Evolutionary conservation across 2,329 filamentous ascomycete genomes (phyloP).

Genomic region (Madurella fahalii): DNA sequence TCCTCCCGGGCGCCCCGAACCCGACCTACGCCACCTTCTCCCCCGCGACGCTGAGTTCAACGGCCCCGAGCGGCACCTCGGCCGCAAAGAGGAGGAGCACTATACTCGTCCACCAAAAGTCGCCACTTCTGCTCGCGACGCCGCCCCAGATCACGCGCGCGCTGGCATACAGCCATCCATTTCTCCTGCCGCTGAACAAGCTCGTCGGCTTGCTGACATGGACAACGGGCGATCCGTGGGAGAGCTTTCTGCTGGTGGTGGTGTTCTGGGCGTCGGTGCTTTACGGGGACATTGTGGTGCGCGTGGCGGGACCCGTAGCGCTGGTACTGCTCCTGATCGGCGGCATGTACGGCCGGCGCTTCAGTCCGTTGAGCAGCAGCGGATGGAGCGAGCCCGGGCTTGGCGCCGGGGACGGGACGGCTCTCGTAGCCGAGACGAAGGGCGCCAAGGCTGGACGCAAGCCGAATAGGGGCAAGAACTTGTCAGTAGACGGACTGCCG

Average conservation of each 20-base stretch:
- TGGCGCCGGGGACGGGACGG: slow-evolving; percentile 32
- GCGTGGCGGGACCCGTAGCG: slow-evolving; percentile 77
- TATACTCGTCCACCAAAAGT: slow-evolving; percentile 95
- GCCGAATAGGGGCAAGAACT: slow-evolving; percentile 26
- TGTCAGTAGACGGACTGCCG: slow-evolving; percentile 26
- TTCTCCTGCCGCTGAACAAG: slow-evolving; percentile 83
- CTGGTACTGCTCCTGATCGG: slow-evolving; percentile 75
- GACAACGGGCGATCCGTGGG: slow-evolving; percentile 92
- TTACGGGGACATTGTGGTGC: slow-evolving; percentile 80
- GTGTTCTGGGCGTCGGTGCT: slow-evolving; percentile 81
- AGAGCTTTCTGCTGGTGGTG: slow-evolving; percentile 86
- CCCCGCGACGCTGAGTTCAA: slow-evolving; percentile 69
- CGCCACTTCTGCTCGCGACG: slow-evolving; percentile 84
- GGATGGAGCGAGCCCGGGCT: slow-evolving; percentile 57
- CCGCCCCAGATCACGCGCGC: slow-evolving; percentile 92
- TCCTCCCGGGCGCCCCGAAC: slow-evolving; percentile 39
- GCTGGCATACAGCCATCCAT: slow-evolving; percentile 92
- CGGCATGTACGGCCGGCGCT: slow-evolving; percentile 88
- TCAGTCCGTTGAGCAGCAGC: slow-evolving; percentile 84
- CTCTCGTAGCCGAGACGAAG: slow-evolving; percentile 22
- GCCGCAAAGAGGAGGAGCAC: slow-evolving; percentile 77
- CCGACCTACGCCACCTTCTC: slow-evolving; percentile 90
- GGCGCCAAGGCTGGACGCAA: slow-evolving; percentile 13
- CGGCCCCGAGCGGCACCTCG: slow-evolving; percentile 54
- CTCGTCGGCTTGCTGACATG: slow-evolving; percentile 83